phyloP scores from a whole-genome alignment of 768 basidiomycete genomes.

The Boletellus emodensis region DNA sequence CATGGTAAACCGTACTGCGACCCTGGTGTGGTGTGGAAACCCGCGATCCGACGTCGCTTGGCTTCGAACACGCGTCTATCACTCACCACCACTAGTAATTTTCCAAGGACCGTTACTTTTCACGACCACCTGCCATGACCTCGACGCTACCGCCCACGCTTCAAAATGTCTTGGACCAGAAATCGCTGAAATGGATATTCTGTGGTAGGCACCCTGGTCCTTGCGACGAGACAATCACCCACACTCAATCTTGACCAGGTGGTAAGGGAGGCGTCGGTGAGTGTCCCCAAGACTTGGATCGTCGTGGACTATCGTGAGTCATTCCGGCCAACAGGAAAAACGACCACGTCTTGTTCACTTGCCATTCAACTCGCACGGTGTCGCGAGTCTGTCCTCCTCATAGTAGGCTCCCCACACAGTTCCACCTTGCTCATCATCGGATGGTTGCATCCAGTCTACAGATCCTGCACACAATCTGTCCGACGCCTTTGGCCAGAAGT shows the following conservation, averaged over 20 bases:
- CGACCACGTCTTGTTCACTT: constrained; percentile 94
- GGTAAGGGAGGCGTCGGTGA: constrained; percentile 97
- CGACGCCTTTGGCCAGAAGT: constrained; percentile 98
- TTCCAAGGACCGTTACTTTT: background rate
- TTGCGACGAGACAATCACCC: constrained; percentile 10
- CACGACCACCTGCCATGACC: constrained; percentile 38
- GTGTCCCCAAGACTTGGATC: constrained; percentile 24
- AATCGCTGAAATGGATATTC: constrained; percentile 95
- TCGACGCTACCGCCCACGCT: constrained; percentile 76
- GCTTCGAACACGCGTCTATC: constrained; percentile 20
- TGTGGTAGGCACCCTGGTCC: constrained; percentile 55
- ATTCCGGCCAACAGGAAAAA: constrained; percentile 68
- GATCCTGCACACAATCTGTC: constrained; percentile 99
- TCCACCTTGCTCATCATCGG: background rate
- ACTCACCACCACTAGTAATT: background rate
- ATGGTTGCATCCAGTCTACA: constrained; percentile 62
- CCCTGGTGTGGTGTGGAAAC: constrained; percentile 15
- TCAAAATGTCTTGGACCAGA: constrained; percentile 93
- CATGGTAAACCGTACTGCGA: constrained; percentile 16
- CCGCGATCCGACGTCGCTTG: constrained; percentile 12
- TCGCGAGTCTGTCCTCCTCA: constrained; percentile 94
- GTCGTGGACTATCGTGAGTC: background rate
- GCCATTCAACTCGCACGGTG: constrained; percentile 92
- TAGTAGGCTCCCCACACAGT: constrained; percentile 51
- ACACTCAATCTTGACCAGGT: constrained; percentile 45